A percentile compares a stretch with the other conserved stretches of the same genome.
Evolutionary conservation across 2,329 filamentous ascomycete species (phyloP).

Genomic region (Trichoderma sp.): DNA sequence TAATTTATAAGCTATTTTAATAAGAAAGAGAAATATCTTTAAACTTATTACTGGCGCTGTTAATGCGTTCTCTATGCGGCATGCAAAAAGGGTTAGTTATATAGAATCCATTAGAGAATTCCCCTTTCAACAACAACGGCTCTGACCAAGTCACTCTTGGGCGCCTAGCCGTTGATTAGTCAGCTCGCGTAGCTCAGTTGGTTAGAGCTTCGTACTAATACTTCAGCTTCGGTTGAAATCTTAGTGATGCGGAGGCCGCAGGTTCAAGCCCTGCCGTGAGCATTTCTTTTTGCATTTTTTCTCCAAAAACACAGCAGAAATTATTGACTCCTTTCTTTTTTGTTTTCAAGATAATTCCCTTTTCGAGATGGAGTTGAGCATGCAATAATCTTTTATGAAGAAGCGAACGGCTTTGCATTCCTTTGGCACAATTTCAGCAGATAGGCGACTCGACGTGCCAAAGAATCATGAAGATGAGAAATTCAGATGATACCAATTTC

Average conservation of each 20-base stretch:
- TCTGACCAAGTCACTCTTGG: too few relatives aligned
- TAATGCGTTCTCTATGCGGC: too few relatives aligned
- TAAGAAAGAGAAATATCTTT: too few relatives aligned
- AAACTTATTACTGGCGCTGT: too few relatives aligned
- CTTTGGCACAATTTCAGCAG: too few relatives aligned
- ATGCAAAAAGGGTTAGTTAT: too few relatives aligned
- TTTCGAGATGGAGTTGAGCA: not conserved
- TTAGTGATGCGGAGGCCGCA: constrained; percentile 34
- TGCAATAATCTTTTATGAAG: not conserved
- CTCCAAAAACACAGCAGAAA: not conserved
- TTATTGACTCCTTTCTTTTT: not conserved
- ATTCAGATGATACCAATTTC: not conserved
- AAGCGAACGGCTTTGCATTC: too few relatives aligned
- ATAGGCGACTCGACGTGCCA: not conserved
- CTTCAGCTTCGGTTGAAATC: constrained; percentile 1
- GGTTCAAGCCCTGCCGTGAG: constrained; percentile 34
- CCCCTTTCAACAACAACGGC: too few relatives aligned
- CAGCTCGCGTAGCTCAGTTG: constrained; percentile 33
- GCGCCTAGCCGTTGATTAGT: too few relatives aligned
- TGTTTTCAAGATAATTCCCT: not conserved
- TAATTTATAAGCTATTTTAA: too few relatives aligned
- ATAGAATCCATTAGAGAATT: too few relatives aligned
- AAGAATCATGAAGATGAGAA: not conserved
- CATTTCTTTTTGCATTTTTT: constrained; percentile 26
- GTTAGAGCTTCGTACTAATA: constrained; percentile 36